A percentile compares a stretch with the other conserved stretches of the same genome.
Evolutionary conservation across 805 yeast species (phyloP).

Genomic region (Teunomyces funiuensis): DNA sequence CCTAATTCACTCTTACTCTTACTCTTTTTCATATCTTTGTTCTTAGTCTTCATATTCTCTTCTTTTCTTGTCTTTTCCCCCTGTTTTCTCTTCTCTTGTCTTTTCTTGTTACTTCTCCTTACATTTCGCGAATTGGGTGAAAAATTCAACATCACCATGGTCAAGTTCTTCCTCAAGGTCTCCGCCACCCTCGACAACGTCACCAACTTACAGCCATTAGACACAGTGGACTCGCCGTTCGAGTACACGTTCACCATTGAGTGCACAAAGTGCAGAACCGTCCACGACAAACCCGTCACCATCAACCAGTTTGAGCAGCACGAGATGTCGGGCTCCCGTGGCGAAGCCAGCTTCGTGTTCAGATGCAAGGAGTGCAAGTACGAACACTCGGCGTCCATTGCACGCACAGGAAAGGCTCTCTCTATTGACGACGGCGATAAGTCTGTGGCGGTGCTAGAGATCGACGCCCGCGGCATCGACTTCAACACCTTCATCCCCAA

Average conservation of each 20-base stretch:
- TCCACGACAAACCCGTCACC: slow-evolving; percentile 66
- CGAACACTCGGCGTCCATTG: slow-evolving; percentile 38
- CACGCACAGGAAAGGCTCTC: slow-evolving; percentile 30
- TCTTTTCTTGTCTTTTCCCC: too few species aligned
- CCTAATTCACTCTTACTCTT: too few species aligned
- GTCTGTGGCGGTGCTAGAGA: slow-evolving; percentile 52
- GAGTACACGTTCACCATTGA: slow-evolving; percentile 72
- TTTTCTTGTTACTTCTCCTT: too few species aligned
- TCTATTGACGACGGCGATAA: slow-evolving; percentile 43
- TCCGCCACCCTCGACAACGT: slow-evolving; percentile 55
- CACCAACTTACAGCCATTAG: slow-evolving; percentile 57
- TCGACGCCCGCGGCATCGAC: slow-evolving; percentile 87
- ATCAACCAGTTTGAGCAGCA: slow-evolving; percentile 67
- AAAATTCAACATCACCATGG: too few species aligned
- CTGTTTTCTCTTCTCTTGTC: too few species aligned
- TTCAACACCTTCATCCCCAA: slow-evolving; percentile 65
- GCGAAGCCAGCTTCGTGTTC: slow-evolving; percentile 81
- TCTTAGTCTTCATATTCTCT: too few species aligned
- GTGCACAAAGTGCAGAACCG: slow-evolving; percentile 80
- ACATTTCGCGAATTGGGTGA: too few species aligned
- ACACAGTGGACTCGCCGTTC: slow-evolving; percentile 59
- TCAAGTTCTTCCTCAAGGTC: slow-evolving; percentile 35
- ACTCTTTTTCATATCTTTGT: too few species aligned
- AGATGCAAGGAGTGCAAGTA: slow-evolving; percentile 65
- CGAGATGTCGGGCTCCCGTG: slow-evolving; percentile 68